Evolutionary conservation across 1,284 basidiomycete genomes (phyloP), one percentile per base, ranked within the genome.

Genomic region (Thecaphora frezii): DNA sequence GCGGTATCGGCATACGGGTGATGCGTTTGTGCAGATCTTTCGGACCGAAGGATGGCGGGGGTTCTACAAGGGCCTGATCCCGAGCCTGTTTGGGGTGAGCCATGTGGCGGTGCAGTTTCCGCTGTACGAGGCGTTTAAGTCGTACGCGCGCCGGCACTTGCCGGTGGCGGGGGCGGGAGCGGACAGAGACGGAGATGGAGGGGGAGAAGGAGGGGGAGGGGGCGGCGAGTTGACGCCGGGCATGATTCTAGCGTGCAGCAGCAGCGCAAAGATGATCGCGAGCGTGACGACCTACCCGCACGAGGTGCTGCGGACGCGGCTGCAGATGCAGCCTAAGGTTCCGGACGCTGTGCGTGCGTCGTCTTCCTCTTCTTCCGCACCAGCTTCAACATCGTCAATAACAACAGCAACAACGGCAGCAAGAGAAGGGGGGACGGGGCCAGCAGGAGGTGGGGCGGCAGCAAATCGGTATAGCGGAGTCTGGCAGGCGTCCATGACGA

Each of bases 101-200:
- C 76, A 78, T 30, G 76, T 78, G 0, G 73, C 73, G 28, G 73
- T 78, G 14, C 76, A 78, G 39, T 78, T 78, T 40, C 76, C 76
- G 25, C 56, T 78, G 22, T 78, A 78, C 44, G 76, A 78, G 48
- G 48, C 51, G 16, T 76, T 78, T 48, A 78, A 78, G 48, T 12
- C 24, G 1, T 28, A 66, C 19, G 64, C 57, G 1, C 45, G 55
- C n/a, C 28, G 49, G 18, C 36, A 1, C 30, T 18, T 8, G 22
- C 24, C 26, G 30, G 19, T 23, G 46, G 41, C 30, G 36, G 23
- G 10, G 49, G 43, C 26, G 39, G 38, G 3, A 16, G 33, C 33
- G 33, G 33, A 7, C 12, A n/a, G n/a, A n/a, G n/a, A n/a, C n/a
- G n/a, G n/a, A n/a, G n/a, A n/a, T n/a, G n/a, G n/a, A n/a, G n/a